These are phyloP conservation scores for Phlegmacium glaucopus DNA, from an alignment of 768 basidiomycete genomes.

Conservation along the genomic window DNA sequence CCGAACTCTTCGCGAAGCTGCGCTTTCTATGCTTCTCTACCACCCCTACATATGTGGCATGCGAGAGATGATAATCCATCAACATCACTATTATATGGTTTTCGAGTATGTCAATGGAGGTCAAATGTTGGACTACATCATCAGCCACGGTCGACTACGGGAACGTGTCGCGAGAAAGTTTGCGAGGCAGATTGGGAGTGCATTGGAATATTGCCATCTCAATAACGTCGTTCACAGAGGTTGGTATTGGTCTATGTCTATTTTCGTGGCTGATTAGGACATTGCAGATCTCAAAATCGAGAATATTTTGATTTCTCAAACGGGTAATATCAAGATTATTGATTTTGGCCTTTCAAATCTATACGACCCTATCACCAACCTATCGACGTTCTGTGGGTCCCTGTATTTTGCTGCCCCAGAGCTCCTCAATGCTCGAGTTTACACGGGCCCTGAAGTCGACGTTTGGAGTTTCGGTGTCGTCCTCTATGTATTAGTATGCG, in stretches of 20 bases:
- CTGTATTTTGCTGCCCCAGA: slow-evolving; percentile 99
- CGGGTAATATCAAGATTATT: slow-evolving; percentile 99
- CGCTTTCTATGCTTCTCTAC: slow-evolving; percentile 90
- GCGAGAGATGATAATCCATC: slow-evolving; percentile 97
- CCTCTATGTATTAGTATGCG: slow-evolving; percentile 95
- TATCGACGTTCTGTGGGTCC: slow-evolving; percentile 96
- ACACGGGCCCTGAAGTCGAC: slow-evolving; percentile 97
- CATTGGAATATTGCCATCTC: slow-evolving; percentile 94
- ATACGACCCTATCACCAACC: slow-evolving; percentile 76
- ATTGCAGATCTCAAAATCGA: slow-evolving; percentile 91
- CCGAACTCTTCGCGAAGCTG: slow-evolving; percentile 93
- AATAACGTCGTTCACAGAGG: slow-evolving; percentile 98
- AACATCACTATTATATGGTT: slow-evolving; percentile 99
- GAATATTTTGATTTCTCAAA: slow-evolving; percentile 98
- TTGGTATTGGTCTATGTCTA: slow-evolving; percentile 23
- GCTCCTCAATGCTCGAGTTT: slow-evolving; percentile 92
- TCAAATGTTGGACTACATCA: slow-evolving; percentile 99
- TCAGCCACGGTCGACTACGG: slow-evolving; percentile 92
- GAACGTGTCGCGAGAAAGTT: slow-evolving; percentile 97
- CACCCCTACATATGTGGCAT: slow-evolving; percentile 99
- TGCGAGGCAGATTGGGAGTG: slow-evolving; percentile 94
- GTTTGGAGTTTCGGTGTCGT: slow-evolving; percentile 99
- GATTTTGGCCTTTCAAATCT: slow-evolving; percentile 98
- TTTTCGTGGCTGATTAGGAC: slow-evolving; percentile 3
- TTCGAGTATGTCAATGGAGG: slow-evolving; percentile 99